A percentile compares a stretch with the other conserved stretches of the same genome.
Evolutionary conservation across 2,329 filamentous ascomycete species (phyloP).

Genomic region (Cordyceps militaris): DNA sequence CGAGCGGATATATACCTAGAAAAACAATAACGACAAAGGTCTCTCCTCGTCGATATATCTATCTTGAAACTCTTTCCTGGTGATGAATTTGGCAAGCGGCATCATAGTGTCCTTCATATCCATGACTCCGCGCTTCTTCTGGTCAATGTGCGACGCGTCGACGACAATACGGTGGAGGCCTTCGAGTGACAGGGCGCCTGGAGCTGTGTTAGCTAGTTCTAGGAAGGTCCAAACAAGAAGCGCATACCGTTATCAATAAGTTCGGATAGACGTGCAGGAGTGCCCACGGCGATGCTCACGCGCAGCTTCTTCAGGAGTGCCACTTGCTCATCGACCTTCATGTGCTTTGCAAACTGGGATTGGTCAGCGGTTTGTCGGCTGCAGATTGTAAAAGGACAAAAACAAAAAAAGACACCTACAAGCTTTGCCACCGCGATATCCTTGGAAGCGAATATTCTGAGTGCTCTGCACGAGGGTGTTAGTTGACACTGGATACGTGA

Average conservation of each 20-base stretch:
- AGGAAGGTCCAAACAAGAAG: neutral
- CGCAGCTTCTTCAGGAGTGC: constrained; percentile 62
- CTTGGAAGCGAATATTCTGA: constrained; percentile 74
- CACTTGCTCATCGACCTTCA: constrained; percentile 85
- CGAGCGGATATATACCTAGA: constrained; percentile 33
- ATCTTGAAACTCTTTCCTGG: constrained; percentile 62
- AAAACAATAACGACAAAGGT: constrained; percentile 58
- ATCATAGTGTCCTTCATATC: constrained; percentile 93
- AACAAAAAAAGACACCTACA: constrained; percentile 29
- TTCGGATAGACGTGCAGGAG: constrained; percentile 74
- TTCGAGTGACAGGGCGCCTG: constrained; percentile 60
- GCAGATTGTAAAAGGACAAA: neutral
- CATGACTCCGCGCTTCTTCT: constrained; percentile 87
- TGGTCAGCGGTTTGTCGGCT: neutral
- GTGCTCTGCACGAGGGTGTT: constrained; percentile 40
- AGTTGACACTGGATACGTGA: constrained; percentile 13
- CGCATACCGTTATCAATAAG: constrained; percentile 69
- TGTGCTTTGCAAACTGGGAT: constrained; percentile 81
- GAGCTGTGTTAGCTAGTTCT: neutral
- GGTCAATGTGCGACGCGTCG: constrained; percentile 87
- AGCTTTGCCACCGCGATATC: constrained; percentile 77
- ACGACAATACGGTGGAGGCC: constrained; percentile 74
- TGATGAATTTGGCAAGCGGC: constrained; percentile 69
- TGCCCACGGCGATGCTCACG: constrained; percentile 84
- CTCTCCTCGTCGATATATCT: constrained; percentile 56